Evolutionary conservation across 495 filamentous ascomycete species (phyloP), one percentile per base, ranked within the genome.

Genomic region (Podospora pseudocomata): DNA sequence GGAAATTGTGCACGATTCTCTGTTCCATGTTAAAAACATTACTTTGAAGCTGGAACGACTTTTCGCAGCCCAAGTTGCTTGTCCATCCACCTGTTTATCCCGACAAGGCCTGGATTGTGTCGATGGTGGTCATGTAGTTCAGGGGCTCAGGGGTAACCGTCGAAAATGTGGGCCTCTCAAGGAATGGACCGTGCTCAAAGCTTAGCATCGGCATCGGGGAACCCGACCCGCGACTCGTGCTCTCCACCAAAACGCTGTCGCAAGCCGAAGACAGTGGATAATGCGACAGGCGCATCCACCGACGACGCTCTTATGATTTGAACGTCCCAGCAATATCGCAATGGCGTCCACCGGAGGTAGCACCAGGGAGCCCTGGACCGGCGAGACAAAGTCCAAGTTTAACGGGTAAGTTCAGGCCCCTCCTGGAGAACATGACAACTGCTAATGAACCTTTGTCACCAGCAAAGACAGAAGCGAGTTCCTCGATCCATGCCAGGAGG

Each of bases 401-500:
- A 54, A 71, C 16, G 57, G n/a, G 70, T 66, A 55, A 58, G 65
- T 60, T 32, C 4, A 20, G 3, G 20, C 34, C 16, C 58, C 13
- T 3, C 11, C 55, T 23, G 23, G 23, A 23, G 23, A 5, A 11
- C 1, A 19, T 67, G 20, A 19, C 58, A 16, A 15, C 19, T 60
- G 39, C 55, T 26, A 67, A 23, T 13, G 13, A 32, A 32, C 5
- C 1, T 18, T 2, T 28, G 20, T 16, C 63, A 34, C 66, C 71
- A 97, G 94, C 71, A 98, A 98, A 82, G 81, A 79, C 63, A 82
- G 87, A 68, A 95, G 92, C 79, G 87, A 96, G 77, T 97, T 89
- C 79, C 92, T 92, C 73, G 94, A 98, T 74, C 94, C 94, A 16
- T 98, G 94, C 76, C 93, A 97, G 75, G 92, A 96, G 66, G 93